Conservation (phyloP, 805 yeast species). For the Starmera caribaea region DNA sequence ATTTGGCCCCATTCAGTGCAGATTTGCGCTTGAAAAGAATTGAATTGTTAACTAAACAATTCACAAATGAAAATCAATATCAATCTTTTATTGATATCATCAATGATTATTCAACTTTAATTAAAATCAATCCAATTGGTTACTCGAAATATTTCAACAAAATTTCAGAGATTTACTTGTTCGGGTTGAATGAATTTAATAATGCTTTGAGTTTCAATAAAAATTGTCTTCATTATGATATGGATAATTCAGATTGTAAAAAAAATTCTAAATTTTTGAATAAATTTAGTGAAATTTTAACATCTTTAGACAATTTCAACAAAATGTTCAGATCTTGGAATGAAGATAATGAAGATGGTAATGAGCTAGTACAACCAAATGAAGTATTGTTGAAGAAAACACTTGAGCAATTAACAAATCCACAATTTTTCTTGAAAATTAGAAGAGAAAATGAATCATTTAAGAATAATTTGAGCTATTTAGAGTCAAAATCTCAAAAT, state of each 20-base stretch:
- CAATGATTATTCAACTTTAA: conserved; percentile 19
- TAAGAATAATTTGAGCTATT: conserved; percentile 12
- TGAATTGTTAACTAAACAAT: conserved; percentile 20
- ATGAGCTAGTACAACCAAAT: conserved; percentile 28
- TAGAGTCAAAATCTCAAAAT: conserved; percentile 6
- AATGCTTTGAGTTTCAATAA: conserved; percentile 42
- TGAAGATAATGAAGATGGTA: conserved; percentile 18
- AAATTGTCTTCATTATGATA: conserved; percentile 68
- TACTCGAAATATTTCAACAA: conserved; percentile 20
- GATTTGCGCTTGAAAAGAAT: conserved; percentile 22
- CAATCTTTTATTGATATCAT: conserved; percentile 12
- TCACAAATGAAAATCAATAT: conserved; percentile 11
- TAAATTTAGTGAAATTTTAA: conserved; percentile 26
- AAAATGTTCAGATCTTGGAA: conserved; percentile 34
- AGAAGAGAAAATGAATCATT: conserved; percentile 13
- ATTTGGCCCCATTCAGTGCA: conserved; percentile 34
- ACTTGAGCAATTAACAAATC: conserved; percentile 22
- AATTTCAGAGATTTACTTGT: conserved; percentile 32
- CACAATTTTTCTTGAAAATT: conserved; percentile 10
- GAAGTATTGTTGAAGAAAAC: conserved; percentile 32
- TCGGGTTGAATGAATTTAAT: conserved; percentile 42
- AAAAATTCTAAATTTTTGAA: conserved; percentile 41
- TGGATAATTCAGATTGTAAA: conserved; percentile 58
- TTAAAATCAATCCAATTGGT: conserved; percentile 16
- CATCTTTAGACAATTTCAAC: conserved; percentile 29